phyloP scores from a whole-genome alignment of 2,329 filamentous ascomycete genomes.

The Phialemonium atrogriseum region DNA sequence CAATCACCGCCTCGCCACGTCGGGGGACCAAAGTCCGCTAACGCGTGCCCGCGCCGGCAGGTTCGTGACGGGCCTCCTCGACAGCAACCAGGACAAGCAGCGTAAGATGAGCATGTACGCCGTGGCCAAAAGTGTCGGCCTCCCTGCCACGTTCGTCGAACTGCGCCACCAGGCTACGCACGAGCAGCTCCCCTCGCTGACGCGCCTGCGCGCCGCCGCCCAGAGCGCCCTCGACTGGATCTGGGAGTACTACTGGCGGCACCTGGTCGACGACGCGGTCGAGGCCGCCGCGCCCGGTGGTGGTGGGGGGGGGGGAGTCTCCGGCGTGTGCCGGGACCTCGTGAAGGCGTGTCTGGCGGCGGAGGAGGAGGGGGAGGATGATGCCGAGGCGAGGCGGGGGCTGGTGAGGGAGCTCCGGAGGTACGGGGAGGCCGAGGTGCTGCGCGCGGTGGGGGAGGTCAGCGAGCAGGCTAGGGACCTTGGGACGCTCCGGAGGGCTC shows the following conservation, averaged over 20 bases:
- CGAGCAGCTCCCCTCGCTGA: conserved; percentile 71
- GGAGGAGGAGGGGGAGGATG: conserved; percentile 8
- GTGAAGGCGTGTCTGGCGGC: conserved; percentile 8
- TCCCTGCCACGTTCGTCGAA: conserved; percentile 78
- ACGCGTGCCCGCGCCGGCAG: too few species aligned
- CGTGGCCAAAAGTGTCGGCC: conserved; percentile 57
- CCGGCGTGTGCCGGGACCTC: conserved; percentile 11
- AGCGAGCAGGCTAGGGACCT: conserved; percentile 9
- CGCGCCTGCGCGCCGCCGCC: conserved; percentile 62
- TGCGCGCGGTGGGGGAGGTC: conserved; percentile 1
- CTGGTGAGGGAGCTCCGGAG: background rate
- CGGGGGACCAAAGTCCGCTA: too few species aligned
- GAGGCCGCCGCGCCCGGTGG: conserved; percentile 5
- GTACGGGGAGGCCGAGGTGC: conserved; percentile 4
- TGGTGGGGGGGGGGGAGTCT: conserved; percentile 9
- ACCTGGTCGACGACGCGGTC: conserved; percentile 25
- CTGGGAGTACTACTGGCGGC: conserved; percentile 80
- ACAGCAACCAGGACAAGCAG: conserved; percentile 61
- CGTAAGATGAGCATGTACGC: conserved; percentile 67
- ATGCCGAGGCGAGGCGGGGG: conserved; percentile 1
- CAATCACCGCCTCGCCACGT: too few species aligned
- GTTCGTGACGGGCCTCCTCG: conserved; percentile 74
- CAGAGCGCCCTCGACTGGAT: conserved; percentile 72
- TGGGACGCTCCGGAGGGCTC: conserved; percentile 16
- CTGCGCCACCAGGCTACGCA: conserved; percentile 85